Evolutionary conservation across 148 eudicot species (phyloP).

Genomic region (Chenopodium berlandieri): DNA sequence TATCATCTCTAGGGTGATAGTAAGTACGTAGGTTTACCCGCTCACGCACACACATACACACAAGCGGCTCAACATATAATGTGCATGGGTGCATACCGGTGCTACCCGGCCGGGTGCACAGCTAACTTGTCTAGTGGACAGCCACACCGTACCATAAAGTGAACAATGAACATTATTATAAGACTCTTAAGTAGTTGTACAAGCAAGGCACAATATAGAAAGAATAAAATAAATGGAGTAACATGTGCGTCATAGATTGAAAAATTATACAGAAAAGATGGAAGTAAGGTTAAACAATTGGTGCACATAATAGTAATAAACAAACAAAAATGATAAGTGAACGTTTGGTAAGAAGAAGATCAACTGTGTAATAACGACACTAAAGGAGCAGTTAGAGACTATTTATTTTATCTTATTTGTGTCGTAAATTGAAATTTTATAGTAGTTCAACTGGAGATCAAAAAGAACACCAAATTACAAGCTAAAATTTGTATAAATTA

Average conservation of each 20-base stretch:
- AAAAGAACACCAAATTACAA: background rate
- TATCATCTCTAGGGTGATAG: no score
- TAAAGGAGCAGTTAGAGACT: conserved; percentile 20
- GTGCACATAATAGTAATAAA: background rate
- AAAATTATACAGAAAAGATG: conserved; percentile 3
- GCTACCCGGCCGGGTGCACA: background rate
- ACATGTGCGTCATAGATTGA: conserved; percentile 19
- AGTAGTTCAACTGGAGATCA: conserved; percentile 1
- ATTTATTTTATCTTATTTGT: background rate
- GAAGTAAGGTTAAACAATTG: background rate
- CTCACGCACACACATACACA: background rate
- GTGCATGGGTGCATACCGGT: background rate
- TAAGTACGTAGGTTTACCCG: no score
- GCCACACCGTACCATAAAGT: background rate
- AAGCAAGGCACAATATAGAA: background rate
- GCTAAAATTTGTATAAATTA: background rate
- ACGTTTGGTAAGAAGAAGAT: conserved; percentile 22
- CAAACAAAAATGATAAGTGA: background rate
- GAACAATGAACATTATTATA: background rate
- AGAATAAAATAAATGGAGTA: background rate
- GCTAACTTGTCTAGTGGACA: background rate
- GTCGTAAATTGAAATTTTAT: background rate
- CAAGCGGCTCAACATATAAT: background rate
- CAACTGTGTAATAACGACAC: conserved; percentile 24
- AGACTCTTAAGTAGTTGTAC: background rate